Evolutionary conservation across 148 eudicot genomes (phyloP), one percentile per base, ranked within the genome.

Genomic region (Rhododendron williamsianum): DNA sequence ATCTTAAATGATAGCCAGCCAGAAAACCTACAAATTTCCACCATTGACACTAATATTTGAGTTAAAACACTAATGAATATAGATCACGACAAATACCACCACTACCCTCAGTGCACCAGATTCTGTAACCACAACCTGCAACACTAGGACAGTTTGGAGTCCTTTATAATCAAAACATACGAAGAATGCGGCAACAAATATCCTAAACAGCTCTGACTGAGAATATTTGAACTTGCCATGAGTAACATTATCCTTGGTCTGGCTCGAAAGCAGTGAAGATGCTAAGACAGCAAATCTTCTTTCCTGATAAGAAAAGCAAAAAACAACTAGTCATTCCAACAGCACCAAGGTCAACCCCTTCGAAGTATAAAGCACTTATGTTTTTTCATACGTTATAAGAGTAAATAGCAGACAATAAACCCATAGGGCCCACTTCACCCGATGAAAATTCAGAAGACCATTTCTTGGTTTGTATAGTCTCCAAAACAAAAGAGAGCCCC

Each of bases 171-270:
- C 6, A 35, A 4, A 15, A 18, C 1, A 83, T 71, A 48, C 3
- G 23, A 30, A 69, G 48, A 48, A 48, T 2, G 4, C 21, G 21
- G 16, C 23, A 30, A 71, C 13, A 36, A 12, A 15, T 35, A 36
- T 74, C 78, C 51, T 78, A 46, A 46, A 9, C 16, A 7, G 6
- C 54, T 79, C 6, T 27, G 76, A 69, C 36, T 45, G 33, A 35
- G 80, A 74, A 92, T 51, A 54, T 16, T 54, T 54, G 21, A 54
- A 54, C 98, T 93, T 92, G 89, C 98, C 99, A 90, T 96, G 97
- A 79, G 93, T 96, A 82, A 96, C 97, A 85, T 92, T 88, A 90
- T 95, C 99, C 91, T 95, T 97, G 87, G 99, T 97, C 88, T 97
- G 99, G 93, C 99, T 97, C 52, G 99, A 97, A 82, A 97, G 91